Base-by-base conservation (phyloP, 2,329 filamentous ascomycete genomes). In the Aureobasidium sp. region DNA sequence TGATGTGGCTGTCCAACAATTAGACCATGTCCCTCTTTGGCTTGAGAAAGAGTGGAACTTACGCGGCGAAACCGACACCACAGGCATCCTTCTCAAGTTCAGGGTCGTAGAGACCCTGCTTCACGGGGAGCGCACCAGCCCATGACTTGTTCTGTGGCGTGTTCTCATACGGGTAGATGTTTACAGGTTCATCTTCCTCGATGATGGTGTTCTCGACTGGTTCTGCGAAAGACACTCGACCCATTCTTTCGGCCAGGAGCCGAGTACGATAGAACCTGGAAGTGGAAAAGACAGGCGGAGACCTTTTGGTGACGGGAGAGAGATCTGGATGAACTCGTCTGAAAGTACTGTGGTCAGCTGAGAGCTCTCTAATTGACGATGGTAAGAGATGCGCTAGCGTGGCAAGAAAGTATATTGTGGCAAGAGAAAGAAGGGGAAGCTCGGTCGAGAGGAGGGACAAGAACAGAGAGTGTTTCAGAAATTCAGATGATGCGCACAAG, bases 51-150 rank as follows among this genome's bases (percentile, higher is more conserved):
- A 38, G 7, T 8, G 47, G 24, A 16, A 79, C 83, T 76, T 78
- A 94, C 89, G 91, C 95, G 73, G 91, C 89, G 74, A 98, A 98
- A 70, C 93, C 93, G 66, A 98, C 93, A 87, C 93, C 93, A 69
- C 93, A 98, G 62, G 93, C 90, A 90, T 98, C 93, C 73, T 97
- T 97, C 75, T 97, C 93, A 60, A 94, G 83, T 70, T 85, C 83
- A 59, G 93, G 93, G 75, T 97, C 90, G 70, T 98, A 98, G 48
- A 98, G 83, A 79, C 91, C 93, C 84, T 97, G 91, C 83, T 95
- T 95, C 80, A 94, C 83, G 67, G 93, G 93, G 64, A 98, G 81
- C 68, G 91, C 87, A 67, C 90, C 88, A 64, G 91, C 93, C 93
- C 93, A 94, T 62, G 88, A 91, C 70, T 90, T 89, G 76, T 90